Percentiles rank a stretch among this genome's conserved stretches.
These are phyloP conservation scores for Casuarina cunninghamiana DNA, from an alignment of 306 rosid species.

Conservation along the genomic window DNA sequence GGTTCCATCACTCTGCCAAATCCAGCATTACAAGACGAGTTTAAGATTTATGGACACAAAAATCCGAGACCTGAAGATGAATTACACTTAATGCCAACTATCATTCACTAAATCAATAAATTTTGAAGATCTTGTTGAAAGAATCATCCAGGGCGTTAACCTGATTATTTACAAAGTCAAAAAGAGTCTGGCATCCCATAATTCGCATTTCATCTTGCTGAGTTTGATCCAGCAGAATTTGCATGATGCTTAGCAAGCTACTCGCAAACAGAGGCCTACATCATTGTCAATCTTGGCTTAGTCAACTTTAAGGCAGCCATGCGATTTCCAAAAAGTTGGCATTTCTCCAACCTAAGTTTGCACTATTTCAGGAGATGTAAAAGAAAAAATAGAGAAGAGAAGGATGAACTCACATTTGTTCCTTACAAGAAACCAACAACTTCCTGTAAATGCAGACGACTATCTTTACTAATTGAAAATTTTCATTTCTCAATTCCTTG, in stretches of 20 bases:
- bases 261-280: slow-evolving; percentile 85
- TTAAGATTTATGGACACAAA: slow-evolving; percentile 13
- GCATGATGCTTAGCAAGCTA: slow-evolving; percentile 85
- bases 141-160: slow-evolving; percentile 39
- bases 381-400: slow-evolving; percentile 20
- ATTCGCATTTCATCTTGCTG: slow-evolving; percentile 84
- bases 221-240: slow-evolving; percentile 84
- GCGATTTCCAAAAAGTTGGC: background rate
- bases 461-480: slow-evolving; percentile 61
- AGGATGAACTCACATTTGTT: slow-evolving; percentile 76
- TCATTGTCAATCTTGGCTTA: slow-evolving; percentile 19
- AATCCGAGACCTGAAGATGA: slow-evolving; percentile 13
- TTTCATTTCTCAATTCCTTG: slow-evolving; percentile 84
- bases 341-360: background rate
- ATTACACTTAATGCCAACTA: slow-evolving; percentile 8
- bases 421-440: slow-evolving; percentile 76
- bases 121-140: slow-evolving; percentile 5
- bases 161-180: slow-evolving; percentile 91
- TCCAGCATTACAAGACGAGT: slow-evolving; percentile 18
- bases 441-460: slow-evolving; percentile 88
- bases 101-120: slow-evolving; percentile 5
- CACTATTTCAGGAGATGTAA: background rate
- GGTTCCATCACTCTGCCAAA: slow-evolving; percentile 72
- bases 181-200: slow-evolving; percentile 82
- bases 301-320: background rate